Base-by-base conservation (phyloP, 192 early-diverging fungal genomes). In the Coemansia sp. region DNA sequence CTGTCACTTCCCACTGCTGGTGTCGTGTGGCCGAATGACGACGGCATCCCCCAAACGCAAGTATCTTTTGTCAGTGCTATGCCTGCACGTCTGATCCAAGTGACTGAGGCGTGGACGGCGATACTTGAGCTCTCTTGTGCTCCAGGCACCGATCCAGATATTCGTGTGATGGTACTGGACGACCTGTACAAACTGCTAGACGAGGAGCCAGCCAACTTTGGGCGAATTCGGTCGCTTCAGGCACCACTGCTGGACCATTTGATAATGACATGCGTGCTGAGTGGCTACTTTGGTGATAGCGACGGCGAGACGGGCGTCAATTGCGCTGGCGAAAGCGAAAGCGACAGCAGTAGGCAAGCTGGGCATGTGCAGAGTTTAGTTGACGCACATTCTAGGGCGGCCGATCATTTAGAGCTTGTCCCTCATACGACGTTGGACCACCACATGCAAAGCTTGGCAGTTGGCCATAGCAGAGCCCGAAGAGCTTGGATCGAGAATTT, bases 391-490 rank as follows among this genome's bases (percentile, higher is more conserved):
- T 46, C 62, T 12, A 72, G 63, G 24, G 74, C 70, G 13, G 50
- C 49, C 24, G 64, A 68, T 5, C 74, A 76, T 22, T 29, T 81
- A 46, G 74, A 76, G 27, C 71, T 81, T 18, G 62, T 81, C 38
- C 79, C 79, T 18, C 79, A 81, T 31, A 81, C 79, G 31, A 73
- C 79, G 1, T 47, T 81, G 57, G 70, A 76, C 50, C 58, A 64
- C 49, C 63, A 41, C 34, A 73, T 73, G 71, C 79, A 81, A 50
- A 69, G 29, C 43, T 41, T 73, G 38, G 74, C 79, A 9, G 36
- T 69, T 24, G 79, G 69, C 3, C 79, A 81, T 36, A 68, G 63
- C 24, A 58, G 53, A 13, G 70, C 79, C 11, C 74, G 70, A 62
- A 73, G 72, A 61, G 53, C 67, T 2, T 81, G 79, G 79, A 60